Base-by-base conservation (phyloP, 2,329 filamentous ascomycete species). In the Colletotrichum sp. region DNA sequence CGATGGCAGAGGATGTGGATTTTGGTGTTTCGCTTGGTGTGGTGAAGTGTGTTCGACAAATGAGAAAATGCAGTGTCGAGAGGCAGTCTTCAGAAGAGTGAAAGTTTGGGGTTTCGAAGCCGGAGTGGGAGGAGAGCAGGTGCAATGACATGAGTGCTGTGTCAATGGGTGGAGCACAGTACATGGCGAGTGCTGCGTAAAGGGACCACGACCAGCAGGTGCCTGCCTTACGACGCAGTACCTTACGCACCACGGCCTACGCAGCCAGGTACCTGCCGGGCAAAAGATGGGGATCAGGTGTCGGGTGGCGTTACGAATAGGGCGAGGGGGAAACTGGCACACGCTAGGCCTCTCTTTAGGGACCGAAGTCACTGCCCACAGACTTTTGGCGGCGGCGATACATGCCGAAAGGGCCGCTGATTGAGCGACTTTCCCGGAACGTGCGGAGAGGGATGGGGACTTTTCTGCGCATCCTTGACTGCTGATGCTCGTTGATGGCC, bases 91-190 rank as follows among this genome's bases (percentile, higher is more conserved):
- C 34, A 13, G 43, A 65, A 28, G 56, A 52, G 18, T 39, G 16
- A 67, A 64, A 22, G 9, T 32, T 66, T 61, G 30, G 15, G 28
- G 13, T 55, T 52, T 55, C 27, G 22, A 48, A 15, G 72, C 64
- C 32, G 64, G 48, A 60, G 64, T 65, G 56, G 73, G 70, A 70
- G 71, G 66, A 75, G 55, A 62, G 52, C 10, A 62, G 28, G 34
- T 52, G 67, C 55, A 62, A 72, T 72, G 73, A 75, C 70, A 75
- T 73, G 62, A 74, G 28, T 60, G 60, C 72, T 16, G 64, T 64
- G 64, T 61, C 28, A 36, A 68, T 55, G 67, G 43, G 73, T 73
- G 70, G 73, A 75, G 73, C 27, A 68, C 61, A 18, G 36, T 56
- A 48, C 43, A 48, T 22, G 43, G 43, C 43, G 43, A 22, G 43